Percentiles rank a stretch among this genome's conserved stretches.
phyloP scores from a whole-genome alignment of 768 basidiomycete genomes.

The Mycena haematopus region DNA sequence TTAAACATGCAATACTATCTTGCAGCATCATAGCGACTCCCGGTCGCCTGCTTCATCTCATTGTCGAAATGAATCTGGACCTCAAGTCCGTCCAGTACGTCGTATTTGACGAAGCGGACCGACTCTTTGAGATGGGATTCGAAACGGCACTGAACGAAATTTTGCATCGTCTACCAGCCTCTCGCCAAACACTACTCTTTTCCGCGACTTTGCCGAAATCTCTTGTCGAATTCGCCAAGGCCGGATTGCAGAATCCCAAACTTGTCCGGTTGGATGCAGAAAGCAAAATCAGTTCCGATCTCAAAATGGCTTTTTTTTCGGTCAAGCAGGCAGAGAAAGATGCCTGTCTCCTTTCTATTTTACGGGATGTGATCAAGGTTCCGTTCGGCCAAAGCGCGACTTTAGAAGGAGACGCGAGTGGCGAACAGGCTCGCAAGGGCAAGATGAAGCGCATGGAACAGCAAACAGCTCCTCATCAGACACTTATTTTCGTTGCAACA shows the following conservation, averaged over 20 bases:
- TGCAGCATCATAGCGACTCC: slow-evolving; percentile 95
- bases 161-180: slow-evolving; percentile 82
- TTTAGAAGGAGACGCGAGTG: slow-evolving; percentile 37
- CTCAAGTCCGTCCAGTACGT: slow-evolving; percentile 86
- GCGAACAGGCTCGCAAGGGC: slow-evolving; percentile 49
- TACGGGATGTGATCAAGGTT: slow-evolving; percentile 87
- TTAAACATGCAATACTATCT: slow-evolving; percentile 21
- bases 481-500: slow-evolving; percentile 93
- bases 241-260: slow-evolving; percentile 91
- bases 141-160: slow-evolving; percentile 92
- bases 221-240: slow-evolving; percentile 98
- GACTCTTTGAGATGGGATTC: slow-evolving; percentile 98
- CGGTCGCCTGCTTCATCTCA: slow-evolving; percentile 93
- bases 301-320: slow-evolving; percentile 93
- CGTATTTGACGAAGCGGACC: slow-evolving; percentile 98
- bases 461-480: slow-evolving; percentile 81
- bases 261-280: slow-evolving; percentile 96
- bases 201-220: slow-evolving; percentile 96
- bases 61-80: slow-evolving; percentile 96
- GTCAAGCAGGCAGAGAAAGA: slow-evolving; percentile 95
- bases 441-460: slow-evolving; percentile 61
- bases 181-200: slow-evolving; percentile 92
- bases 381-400: slow-evolving; percentile 56
- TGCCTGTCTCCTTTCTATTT: slow-evolving; percentile 81
- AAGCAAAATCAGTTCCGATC: slow-evolving; percentile 92